These are phyloP conservation scores for Phytophthora fragariaefolia DNA, from an alignment of 352 stramenopile species.

Conservation along the genomic window DNA sequence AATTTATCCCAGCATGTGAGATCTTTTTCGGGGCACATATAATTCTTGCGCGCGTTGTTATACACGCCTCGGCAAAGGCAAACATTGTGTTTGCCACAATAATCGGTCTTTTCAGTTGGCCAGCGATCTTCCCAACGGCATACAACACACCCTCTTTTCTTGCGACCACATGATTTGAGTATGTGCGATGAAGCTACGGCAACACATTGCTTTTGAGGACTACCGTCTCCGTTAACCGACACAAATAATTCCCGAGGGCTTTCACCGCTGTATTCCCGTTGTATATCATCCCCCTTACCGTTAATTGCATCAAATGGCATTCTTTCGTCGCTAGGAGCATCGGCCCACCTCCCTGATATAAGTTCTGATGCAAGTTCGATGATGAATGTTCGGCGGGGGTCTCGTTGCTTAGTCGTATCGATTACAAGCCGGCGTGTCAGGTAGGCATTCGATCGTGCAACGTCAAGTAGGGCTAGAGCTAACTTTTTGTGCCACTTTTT, in stretches of 20 bases:
- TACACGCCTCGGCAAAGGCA: conserved; percentile 24
- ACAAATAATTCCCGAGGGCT: neutral
- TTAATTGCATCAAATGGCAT: conserved; percentile 5
- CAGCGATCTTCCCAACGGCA: conserved; percentile 29
- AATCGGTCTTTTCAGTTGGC: conserved; percentile 31
- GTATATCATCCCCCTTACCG: neutral
- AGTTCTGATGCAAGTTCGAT: conserved; percentile 19
- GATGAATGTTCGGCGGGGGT: conserved; percentile 9
- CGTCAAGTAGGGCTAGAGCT: no score
- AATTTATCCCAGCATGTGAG: conserved; percentile 35
- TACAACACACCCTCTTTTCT: conserved; percentile 22
- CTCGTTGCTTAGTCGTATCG: neutral
- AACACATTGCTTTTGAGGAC: conserved; percentile 10
- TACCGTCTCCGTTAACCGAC: neutral
- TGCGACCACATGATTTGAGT: conserved; percentile 1
- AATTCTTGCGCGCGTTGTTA: neutral
- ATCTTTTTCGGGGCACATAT: conserved; percentile 15
- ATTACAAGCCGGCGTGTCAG: conserved; percentile 7
- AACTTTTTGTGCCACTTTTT: conserved; percentile 26
- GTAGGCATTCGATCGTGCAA: no score
- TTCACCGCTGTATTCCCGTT: neutral
- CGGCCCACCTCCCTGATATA: conserved; percentile 12
- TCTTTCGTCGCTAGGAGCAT: conserved; percentile 5
- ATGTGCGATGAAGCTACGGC: conserved; percentile 2
- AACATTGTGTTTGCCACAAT: conserved; percentile 28